Conservation (phyloP, 257 asterid species). For the Haberlea rhodopensis region DNA sequence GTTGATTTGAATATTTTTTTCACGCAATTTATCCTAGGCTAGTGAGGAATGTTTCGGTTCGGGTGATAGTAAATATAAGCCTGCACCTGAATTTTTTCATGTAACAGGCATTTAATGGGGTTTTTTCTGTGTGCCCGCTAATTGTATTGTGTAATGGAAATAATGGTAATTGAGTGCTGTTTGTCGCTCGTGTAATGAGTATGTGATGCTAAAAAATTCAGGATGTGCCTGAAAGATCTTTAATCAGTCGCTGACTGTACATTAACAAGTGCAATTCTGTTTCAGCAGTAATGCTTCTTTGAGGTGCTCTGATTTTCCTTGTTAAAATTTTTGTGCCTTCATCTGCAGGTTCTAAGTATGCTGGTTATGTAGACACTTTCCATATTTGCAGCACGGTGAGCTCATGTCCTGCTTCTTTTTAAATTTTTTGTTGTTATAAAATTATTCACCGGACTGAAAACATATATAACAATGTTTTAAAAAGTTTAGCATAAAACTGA, state of each 20-base stretch:
- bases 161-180: not conserved
- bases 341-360: not conserved
- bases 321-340: not conserved
- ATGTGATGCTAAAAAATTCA: not conserved
- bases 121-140: not conserved
- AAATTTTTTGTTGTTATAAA: too few relatives aligned
- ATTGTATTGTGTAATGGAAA: too few relatives aligned
- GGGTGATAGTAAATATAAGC: not conserved
- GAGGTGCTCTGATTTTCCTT: not conserved
- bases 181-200: not conserved
- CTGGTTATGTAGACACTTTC: not conserved
- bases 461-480: too few relatives aligned
- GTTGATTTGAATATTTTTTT: not conserved
- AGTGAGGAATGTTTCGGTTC: not conserved
- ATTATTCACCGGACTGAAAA: too few relatives aligned
- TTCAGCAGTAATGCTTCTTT: not conserved
- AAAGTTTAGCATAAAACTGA: too few relatives aligned
- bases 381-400: not conserved
- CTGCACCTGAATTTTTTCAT: not conserved
- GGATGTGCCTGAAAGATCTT: not conserved
- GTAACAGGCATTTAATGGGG: not conserved
- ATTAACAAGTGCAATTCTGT: not conserved
- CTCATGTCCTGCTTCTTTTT: not conserved
- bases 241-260: not conserved
- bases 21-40: not conserved